A percentile compares a stretch with the other conserved stretches of the same genome.
phyloP scores from a whole-genome alignment of 306 rosid species.

The Rubus parviflorus region DNA sequence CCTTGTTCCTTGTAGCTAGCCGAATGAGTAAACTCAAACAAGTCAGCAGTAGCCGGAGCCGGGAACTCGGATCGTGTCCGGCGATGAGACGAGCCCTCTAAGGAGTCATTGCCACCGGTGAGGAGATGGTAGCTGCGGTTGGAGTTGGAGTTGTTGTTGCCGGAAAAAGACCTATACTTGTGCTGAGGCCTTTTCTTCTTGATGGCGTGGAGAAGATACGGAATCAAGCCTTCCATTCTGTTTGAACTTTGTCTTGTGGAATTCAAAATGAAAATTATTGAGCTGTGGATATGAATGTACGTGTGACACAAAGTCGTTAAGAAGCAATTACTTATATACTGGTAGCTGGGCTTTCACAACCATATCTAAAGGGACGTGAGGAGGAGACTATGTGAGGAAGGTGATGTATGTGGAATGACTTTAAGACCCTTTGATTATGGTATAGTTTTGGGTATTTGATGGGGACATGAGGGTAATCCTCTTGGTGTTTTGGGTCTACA shows the following conservation, averaged over 20 bases:
- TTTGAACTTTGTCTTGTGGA: neutral
- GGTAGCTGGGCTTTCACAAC: neutral
- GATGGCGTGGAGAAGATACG: slow-evolving; percentile 63
- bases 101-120: slow-evolving; percentile 31
- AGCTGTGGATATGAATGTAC: neutral
- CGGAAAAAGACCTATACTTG: slow-evolving; percentile 45
- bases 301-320: neutral
- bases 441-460: neutral
- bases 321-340: neutral
- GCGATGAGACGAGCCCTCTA: slow-evolving; percentile 68
- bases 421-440: neutral
- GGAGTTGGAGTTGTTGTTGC: slow-evolving; percentile 41
- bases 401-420: neutral
- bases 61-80: slow-evolving; percentile 65
- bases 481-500: neutral
- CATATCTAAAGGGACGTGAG: neutral
- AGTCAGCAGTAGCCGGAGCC: slow-evolving; percentile 33
- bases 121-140: slow-evolving; percentile 69
- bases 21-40: slow-evolving; percentile 20
- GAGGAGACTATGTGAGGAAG: neutral
- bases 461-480: slow-evolving; percentile 3
- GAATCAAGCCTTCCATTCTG: slow-evolving; percentile 82
- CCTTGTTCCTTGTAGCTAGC: slow-evolving; percentile 4
- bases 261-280: neutral
- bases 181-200: slow-evolving; percentile 59